Evolutionary conservation across 2,329 filamentous ascomycete genomes (phyloP), one percentile per base, ranked within the genome.

Genomic region (Fusarium abutilonis): DNA sequence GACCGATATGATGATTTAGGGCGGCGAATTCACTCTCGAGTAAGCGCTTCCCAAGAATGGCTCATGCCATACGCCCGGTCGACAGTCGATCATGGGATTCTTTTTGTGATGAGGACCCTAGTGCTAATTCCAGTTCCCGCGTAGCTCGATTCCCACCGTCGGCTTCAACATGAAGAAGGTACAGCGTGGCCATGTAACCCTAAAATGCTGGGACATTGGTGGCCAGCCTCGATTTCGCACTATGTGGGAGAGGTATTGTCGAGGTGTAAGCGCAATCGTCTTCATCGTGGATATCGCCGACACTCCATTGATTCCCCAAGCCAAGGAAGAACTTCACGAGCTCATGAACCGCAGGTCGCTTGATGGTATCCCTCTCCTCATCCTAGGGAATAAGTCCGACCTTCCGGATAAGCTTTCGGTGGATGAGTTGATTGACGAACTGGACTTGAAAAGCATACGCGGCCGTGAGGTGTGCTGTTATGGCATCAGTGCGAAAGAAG

Each of bases 221-320:
- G 95, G 95, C 50, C 95, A 99, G 79, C 94, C 95, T 70, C 87
- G 94, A 67, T 99, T 98, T 81, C 91, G 95, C 73, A 91, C 92
- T 69, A 99, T 99, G 95, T 99, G 95, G 95, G 95, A 99, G 82
- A 86, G 95, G 73, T 99, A 99, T 78, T 98, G 95, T 79, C 92
- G 93, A 64, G 95, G 93, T 48, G 95, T 98, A 69, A 97, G 96
- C 79, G 94, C 94, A 69, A 97, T 99, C 70, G 91, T 99, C 67
- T 99, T 97, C 79, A 97, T 99, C 75, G 93, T 98, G 73, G 95
- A 99, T 76, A 96, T 96, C 66, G 93, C 94, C 68, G 95, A 99
- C 77, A 83, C 85, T 64, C 86, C 87, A 49, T 86, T 92, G 54
- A 83, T 98, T 56, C 89, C 92, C 9, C 86, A 92, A 61, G 95